These are phyloP conservation scores for Tremella yokohamensis DNA, from an alignment of 768 basidiomycete genomes.

Conservation along the genomic window DNA sequence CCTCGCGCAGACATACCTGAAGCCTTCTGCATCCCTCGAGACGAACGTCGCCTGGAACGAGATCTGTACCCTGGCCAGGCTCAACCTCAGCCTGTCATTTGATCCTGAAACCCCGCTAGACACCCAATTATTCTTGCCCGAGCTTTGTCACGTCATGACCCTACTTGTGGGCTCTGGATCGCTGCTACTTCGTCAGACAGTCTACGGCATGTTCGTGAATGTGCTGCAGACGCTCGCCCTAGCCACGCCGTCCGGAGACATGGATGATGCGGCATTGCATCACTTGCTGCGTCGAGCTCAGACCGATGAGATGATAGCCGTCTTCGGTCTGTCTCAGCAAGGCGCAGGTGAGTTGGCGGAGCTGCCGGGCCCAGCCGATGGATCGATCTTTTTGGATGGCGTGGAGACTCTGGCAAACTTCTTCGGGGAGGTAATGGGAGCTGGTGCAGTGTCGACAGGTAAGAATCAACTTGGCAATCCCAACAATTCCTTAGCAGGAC, in stretches of 20 bases:
- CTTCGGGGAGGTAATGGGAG: conserved; percentile 63
- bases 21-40: conserved; percentile 61
- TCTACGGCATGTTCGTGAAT: conserved; percentile 78
- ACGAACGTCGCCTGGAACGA: conserved; percentile 53
- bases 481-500: neutral
- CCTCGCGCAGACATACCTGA: conserved; percentile 67
- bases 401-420: conserved; percentile 66
- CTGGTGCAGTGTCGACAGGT: conserved; percentile 70
- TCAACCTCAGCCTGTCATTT: conserved; percentile 69
- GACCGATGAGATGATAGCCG: conserved; percentile 58
- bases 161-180: conserved; percentile 74
- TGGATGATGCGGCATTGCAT: conserved; percentile 53
- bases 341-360: conserved; percentile 58
- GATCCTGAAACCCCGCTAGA: conserved; percentile 63
- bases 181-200: conserved; percentile 68
- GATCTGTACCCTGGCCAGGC: conserved; percentile 69
- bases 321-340: conserved; percentile 70
- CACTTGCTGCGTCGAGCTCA: conserved; percentile 63
- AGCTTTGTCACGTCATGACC: conserved; percentile 73
- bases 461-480: conserved; percentile 26
- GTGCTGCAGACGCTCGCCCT: conserved; percentile 70
- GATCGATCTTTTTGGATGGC: conserved; percentile 58
- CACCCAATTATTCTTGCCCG: conserved; percentile 75
- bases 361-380: conserved; percentile 51
- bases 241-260: conserved; percentile 50